Percentiles rank a stretch among this genome's conserved stretches.
phyloP scores from a whole-genome alignment of 2,329 filamentous ascomycete genomes.

The Arthrobotrys sinensis region DNA sequence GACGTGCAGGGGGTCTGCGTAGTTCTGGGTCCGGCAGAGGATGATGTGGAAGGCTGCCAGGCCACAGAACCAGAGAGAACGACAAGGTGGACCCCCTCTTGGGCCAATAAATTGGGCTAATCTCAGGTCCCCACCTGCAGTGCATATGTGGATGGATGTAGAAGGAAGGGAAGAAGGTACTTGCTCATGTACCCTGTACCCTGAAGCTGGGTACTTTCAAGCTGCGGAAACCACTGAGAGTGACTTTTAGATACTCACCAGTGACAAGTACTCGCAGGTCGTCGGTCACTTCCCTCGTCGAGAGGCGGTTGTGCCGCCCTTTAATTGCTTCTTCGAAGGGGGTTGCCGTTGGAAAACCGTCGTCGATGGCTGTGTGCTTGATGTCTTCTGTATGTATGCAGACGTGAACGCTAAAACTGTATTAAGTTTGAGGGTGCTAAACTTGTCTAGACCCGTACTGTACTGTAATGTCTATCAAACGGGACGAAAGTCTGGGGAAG shows the following conservation, averaged over 20 bases:
- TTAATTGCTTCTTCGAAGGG: conserved; percentile 48
- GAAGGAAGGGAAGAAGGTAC: background rate
- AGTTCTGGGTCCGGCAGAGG: conserved; percentile 49
- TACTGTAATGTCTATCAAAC: background rate
- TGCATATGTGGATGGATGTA: background rate
- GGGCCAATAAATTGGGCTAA: conserved; percentile 55
- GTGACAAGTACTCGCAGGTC: background rate
- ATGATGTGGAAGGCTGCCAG: conserved; percentile 28
- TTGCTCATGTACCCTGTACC: conserved; percentile 14
- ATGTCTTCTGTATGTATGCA: background rate
- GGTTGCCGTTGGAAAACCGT: conserved; percentile 29
- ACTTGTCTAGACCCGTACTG: background rate
- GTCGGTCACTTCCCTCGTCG: conserved; percentile 53
- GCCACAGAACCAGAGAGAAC: background rate
- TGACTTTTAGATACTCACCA: conserved; percentile 34
- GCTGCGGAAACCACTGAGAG: background rate
- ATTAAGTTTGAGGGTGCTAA: background rate
- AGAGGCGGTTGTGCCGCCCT: conserved; percentile 49
- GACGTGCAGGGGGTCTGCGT: conserved; percentile 40
- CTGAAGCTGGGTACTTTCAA: background rate
- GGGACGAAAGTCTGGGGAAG: conserved; percentile 18
- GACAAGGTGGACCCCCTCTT: conserved; percentile 31
- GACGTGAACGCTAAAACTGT: conserved; percentile 1
- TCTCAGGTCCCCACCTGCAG: conserved; percentile 32
- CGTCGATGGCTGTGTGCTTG: conserved; percentile 20